These are phyloP conservation scores for Gnaphalium uliginosum DNA, from an alignment of 129 eudicot species.

Conservation along the genomic window DNA sequence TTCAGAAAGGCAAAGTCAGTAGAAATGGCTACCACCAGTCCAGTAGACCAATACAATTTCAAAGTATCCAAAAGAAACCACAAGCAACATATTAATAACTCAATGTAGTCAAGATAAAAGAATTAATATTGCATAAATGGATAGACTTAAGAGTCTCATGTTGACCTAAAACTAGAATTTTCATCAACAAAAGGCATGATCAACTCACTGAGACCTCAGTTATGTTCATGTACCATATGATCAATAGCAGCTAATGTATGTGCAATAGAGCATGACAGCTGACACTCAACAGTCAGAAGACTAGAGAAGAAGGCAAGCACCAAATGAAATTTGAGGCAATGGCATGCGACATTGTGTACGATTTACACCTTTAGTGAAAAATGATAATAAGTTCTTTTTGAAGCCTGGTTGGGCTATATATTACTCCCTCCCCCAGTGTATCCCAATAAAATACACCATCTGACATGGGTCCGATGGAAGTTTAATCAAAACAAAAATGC, in stretches of 20 bases:
- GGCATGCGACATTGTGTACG: not conserved
- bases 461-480: not conserved
- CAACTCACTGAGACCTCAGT: constrained; percentile 1
- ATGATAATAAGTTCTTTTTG: not conserved
- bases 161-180: constrained; percentile 4
- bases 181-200: constrained; percentile 3
- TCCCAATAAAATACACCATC: not conserved
- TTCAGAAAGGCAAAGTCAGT: not conserved
- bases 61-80: not conserved
- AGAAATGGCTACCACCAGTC: not conserved
- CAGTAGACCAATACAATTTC: not conserved
- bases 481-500: not conserved
- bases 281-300: not conserved
- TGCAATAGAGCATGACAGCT: not conserved
- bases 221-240: not conserved
- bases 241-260: not conserved
- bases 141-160: not conserved
- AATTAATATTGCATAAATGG: not conserved
- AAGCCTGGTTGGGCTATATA: not conserved
- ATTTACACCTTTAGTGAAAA: not conserved
- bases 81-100: not conserved
- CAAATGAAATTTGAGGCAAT: not conserved
- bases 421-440: not conserved
- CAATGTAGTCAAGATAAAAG: not conserved
- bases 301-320: not conserved